These are phyloP conservation scores for Cymbopogon citratus DNA, from an alignment of 176 grass and related monocot genomes.

Conservation along the genomic window DNA sequence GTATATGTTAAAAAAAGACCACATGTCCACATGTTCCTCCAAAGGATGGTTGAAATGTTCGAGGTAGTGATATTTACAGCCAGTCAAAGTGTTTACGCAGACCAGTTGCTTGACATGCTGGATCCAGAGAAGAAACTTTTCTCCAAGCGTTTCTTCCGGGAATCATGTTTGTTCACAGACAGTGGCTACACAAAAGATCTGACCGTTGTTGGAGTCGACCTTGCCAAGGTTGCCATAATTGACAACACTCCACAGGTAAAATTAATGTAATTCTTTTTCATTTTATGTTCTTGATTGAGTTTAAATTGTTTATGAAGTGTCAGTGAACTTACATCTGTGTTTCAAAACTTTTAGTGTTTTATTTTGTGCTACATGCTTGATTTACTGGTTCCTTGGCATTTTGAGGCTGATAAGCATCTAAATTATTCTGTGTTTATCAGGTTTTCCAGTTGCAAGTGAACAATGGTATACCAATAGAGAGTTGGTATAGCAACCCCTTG, in stretches of 20 bases:
- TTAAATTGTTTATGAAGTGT: slow-evolving; percentile 1
- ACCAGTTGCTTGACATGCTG: slow-evolving; percentile 70
- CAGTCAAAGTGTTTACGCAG: slow-evolving; percentile 85
- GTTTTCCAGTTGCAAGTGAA: slow-evolving; percentile 95
- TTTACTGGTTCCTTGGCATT: neutral
- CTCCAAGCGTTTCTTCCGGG: slow-evolving; percentile 71
- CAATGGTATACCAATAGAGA: slow-evolving; percentile 98
- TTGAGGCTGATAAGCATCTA: neutral
- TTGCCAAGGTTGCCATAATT: slow-evolving; percentile 84
- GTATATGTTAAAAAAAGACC: slow-evolving; percentile 90
- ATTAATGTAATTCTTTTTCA: neutral
- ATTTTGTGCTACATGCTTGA: neutral
- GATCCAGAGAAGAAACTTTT: slow-evolving; percentile 79
- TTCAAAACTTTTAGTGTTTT: neutral
- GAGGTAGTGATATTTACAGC: slow-evolving; percentile 95
- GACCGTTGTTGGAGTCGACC: slow-evolving; percentile 58
- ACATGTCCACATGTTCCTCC: slow-evolving; percentile 74
- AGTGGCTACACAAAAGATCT: slow-evolving; percentile 82
- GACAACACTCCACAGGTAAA: slow-evolving; percentile 99
- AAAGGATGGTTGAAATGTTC: slow-evolving; percentile 77
- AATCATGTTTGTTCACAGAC: slow-evolving; percentile 76
- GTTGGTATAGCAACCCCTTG: slow-evolving; percentile 68
- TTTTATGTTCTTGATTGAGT: neutral
- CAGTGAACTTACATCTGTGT: neutral
- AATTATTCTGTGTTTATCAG: slow-evolving; percentile 30